A percentile compares a stretch with the other conserved stretches of the same genome.
phyloP scores from a whole-genome alignment of 495 filamentous ascomycete genomes.

The Daldinia concentrica region DNA sequence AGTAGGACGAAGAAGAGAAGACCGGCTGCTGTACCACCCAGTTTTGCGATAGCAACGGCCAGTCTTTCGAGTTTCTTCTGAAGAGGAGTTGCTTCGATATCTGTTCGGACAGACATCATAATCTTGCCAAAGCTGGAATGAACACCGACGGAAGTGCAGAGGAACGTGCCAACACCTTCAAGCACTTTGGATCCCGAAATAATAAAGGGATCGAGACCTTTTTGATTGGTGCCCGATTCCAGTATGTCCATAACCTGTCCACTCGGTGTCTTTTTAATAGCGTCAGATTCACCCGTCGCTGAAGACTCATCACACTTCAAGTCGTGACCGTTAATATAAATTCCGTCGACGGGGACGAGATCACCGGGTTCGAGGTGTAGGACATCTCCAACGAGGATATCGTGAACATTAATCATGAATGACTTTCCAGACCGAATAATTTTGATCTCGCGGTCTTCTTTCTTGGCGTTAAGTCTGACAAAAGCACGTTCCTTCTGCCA shows the following conservation, averaged over 20 bases:
- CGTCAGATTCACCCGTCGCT: constrained; percentile 77
- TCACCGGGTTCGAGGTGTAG: constrained; percentile 89
- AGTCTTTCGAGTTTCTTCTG: constrained; percentile 80
- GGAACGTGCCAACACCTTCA: constrained; percentile 80
- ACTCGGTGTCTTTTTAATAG: constrained; percentile 67
- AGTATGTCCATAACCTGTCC: constrained; percentile 71
- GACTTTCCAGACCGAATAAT: constrained; percentile 80
- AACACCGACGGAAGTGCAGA: constrained; percentile 78
- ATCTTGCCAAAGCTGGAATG: constrained; percentile 80
- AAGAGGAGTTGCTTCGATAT: constrained; percentile 77
- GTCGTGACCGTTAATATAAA: constrained; percentile 76
- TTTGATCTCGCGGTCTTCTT: constrained; percentile 76
- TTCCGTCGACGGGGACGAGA: constrained; percentile 82
- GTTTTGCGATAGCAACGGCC: constrained; percentile 80
- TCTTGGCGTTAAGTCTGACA: constrained; percentile 75
- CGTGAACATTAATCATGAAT: constrained; percentile 79
- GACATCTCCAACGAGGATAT: constrained; percentile 85
- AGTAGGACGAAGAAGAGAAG: constrained; percentile 79
- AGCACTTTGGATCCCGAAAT: constrained; percentile 82
- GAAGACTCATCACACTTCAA: constrained; percentile 83
- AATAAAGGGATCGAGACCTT: constrained; percentile 76
- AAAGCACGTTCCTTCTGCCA: constrained; percentile 79
- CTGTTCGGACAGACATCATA: constrained; percentile 84
- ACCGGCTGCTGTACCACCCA: constrained; percentile 74
- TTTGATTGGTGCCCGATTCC: constrained; percentile 63